Conservation (phyloP, 108 stramenopile species). For the Nannochloropsis gaditana region DNA sequence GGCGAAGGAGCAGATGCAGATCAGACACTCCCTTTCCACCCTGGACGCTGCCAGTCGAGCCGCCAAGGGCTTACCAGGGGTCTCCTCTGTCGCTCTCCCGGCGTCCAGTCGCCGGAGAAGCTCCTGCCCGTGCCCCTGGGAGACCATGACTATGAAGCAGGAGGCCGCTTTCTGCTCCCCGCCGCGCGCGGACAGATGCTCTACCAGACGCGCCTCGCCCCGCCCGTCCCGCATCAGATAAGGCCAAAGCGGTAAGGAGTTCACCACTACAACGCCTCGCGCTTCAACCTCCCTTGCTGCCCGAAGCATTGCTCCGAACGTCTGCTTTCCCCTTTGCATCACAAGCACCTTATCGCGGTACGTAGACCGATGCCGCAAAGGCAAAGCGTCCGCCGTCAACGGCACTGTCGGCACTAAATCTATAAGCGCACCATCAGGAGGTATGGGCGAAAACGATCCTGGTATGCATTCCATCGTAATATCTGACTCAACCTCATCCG, state of each 20-base stretch:
- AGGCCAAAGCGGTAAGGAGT: neutral
- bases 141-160: slow-evolving; percentile 15
- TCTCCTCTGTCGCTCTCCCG: neutral
- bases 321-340: neutral
- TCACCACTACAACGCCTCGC: neutral
- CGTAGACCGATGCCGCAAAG: neutral
- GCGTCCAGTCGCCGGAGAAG: neutral
- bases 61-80: neutral
- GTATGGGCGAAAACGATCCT: neutral
- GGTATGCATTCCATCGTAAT: neutral
- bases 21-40: neutral
- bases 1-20: neutral
- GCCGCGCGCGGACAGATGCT: neutral
- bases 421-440: neutral
- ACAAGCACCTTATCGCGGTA: slow-evolving; percentile 11
- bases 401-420: neutral
- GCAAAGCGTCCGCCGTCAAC: neutral
- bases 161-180: neutral
- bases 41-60: neutral
- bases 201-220: neutral
- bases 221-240: neutral
- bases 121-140: neutral
- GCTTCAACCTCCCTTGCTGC: neutral
- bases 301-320: neutral
- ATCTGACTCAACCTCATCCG: neutral